These are phyloP conservation scores for Acacia concinna DNA, from an alignment of 331 rosid genomes.

Conservation along the genomic window DNA sequence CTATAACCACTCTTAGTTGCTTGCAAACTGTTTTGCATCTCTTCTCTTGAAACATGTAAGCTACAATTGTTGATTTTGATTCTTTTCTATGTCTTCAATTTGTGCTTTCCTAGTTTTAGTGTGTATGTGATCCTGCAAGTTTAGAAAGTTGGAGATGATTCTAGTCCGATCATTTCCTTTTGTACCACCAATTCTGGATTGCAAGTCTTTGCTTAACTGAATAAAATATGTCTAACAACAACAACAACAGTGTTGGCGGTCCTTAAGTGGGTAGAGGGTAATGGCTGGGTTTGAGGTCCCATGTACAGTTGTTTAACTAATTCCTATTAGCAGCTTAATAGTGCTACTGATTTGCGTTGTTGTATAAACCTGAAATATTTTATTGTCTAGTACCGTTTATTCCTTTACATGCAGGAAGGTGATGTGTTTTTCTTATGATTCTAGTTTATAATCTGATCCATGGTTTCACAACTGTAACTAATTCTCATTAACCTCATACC, in stretches of 20 bases:
- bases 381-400: neutral
- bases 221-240: neutral
- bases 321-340: neutral
- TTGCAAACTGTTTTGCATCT: conserved; percentile 8
- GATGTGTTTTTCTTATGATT: neutral
- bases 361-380: neutral
- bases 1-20: neutral
- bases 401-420: neutral
- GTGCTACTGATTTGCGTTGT: neutral
- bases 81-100: neutral
- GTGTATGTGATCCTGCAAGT: neutral
- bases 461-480: neutral
- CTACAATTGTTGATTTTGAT: neutral
- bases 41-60: conserved; percentile 12
- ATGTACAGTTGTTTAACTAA: neutral
- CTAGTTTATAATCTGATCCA: neutral
- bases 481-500: neutral
- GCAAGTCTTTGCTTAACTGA: neutral
- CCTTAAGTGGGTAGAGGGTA: neutral
- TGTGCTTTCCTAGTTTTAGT: neutral
- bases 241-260: neutral
- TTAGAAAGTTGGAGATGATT: neutral
- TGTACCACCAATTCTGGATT: conserved; percentile 13
- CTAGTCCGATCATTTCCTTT: conserved; percentile 13
- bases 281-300: neutral